Evolutionary conservation across 805 yeast genomes (phyloP), one percentile per base, ranked within the genome.

Genomic region (Sungouiella blattae): DNA sequence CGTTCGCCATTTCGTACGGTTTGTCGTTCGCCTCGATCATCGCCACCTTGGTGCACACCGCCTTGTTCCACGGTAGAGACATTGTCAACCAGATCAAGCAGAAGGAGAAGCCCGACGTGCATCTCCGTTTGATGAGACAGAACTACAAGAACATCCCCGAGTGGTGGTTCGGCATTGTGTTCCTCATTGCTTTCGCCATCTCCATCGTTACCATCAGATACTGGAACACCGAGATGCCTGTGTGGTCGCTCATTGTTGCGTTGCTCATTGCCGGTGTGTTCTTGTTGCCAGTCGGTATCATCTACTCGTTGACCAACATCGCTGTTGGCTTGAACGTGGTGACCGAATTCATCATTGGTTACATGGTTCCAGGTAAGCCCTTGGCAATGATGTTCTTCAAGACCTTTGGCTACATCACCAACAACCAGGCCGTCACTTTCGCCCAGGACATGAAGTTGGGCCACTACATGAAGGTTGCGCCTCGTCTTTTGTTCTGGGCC

Each of bases 1-100:
- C 82, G 3, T 76, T 73, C 50, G 70, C 78, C 20, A 52, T 83
- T n/a, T 65, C 78, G 5, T 79, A 80, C 47, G 84, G 83, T 35
- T 57, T 65, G 52, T 47, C 67, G 63, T 57, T 71, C 60, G 88
- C 86, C 1, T 72, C 86, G 5, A 73, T 80, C 36, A 64, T 77
- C 20, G 77, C 85, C 4, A 74, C 81, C 5, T 61, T 83, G 35
- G 66, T 72, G 12, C 84, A 82, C 52, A 71, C 80, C 14, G 57
- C 57, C 8, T 60, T 80, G 18, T 80, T 75, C 61, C 82, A 79
- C 49, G 75, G 81, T 35, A 61, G 55, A 29, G 78, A 78, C 40
- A 70, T 82, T 36, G 28, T 50, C 15, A 37, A 45, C 18, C 68
- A 62, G 49, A 12, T 63, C 33, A 49, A 38, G 39, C 38, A 39